Percentiles rank a stretch among this genome's conserved stretches.
Evolutionary conservation across 441 rosid species (phyloP).

Genomic region (Capsella rubella): DNA sequence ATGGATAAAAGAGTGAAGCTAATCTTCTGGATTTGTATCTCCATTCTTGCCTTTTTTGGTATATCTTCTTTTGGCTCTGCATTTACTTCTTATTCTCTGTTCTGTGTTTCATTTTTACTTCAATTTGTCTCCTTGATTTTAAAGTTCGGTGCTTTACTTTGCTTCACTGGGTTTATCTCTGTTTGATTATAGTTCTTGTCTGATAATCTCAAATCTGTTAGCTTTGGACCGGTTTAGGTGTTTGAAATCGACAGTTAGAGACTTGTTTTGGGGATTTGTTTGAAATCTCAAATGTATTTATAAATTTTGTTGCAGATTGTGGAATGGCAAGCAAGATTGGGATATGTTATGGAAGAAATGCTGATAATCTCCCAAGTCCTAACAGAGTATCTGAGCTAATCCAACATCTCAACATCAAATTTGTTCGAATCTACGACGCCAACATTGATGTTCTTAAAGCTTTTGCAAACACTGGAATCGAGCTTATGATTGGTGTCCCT

Average conservation of each 20-base stretch:
- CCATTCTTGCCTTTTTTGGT: conserved; percentile 32
- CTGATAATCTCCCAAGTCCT: conserved; percentile 93
- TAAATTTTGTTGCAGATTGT: conserved; percentile 47
- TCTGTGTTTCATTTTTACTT: conserved; percentile 23
- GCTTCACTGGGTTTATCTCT: conserved; percentile 3
- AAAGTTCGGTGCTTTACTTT: conserved; percentile 22
- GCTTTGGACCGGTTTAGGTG: conserved; percentile 13
- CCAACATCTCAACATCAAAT: conserved; percentile 72
- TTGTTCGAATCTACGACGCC: conserved; percentile 86
- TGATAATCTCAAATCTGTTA: conserved; percentile 27
- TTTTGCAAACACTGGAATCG: conserved; percentile 82
- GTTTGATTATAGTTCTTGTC: conserved; percentile 30
- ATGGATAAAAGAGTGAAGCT: conserved; percentile 34
- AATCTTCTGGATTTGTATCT: conserved; percentile 37
- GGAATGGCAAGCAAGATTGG: conserved; percentile 83
- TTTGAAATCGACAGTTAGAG: conserved; percentile 19
- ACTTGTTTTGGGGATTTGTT: background rate
- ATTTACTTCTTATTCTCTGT: conserved; percentile 3
- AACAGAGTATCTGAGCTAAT: conserved; percentile 70
- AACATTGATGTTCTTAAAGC: conserved; percentile 89
- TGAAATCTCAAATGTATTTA: background rate
- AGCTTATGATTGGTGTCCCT: conserved; percentile 89
- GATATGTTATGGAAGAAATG: conserved; percentile 94
- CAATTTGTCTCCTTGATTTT: background rate
- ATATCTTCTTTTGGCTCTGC: conserved; percentile 24